Evolutionary conservation across 148 eudicot species (phyloP), one percentile per base, ranked within the genome.

Genomic region (Cornus controversa): DNA sequence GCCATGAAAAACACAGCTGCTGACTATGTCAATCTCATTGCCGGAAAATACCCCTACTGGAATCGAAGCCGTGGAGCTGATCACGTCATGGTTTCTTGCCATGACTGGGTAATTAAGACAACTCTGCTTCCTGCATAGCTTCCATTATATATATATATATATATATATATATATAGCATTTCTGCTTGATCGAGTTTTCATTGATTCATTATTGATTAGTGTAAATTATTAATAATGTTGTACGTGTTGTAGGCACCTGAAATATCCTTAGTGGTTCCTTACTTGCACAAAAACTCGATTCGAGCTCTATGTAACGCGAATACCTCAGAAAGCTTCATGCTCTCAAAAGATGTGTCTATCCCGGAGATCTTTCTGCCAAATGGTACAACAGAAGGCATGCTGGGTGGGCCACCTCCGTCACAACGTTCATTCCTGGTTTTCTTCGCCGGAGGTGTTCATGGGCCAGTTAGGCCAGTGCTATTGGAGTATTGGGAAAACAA

Each of bases 11-110:
- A 80, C 27, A 88, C 90, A 2, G 83, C 88, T 20, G 71, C 71
- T 22, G 94, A 89, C 63, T 93, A 91, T 14, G 81, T 83, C 23
- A 70, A 82, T 57, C 47, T 87, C 60, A 71, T 93, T 29, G 89
- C 95, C 14, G 40, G 50, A 3, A 91, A 88, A 20, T 84, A 93
- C 54, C 85, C 87, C 0, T 88, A 85, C 23, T 93, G 97, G 97
- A 93, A 93, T 62, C 85, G 93, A 15, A 93, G 93, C 84, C 81
- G 79, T 4, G 97, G 83, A 4, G 91, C 97, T 0, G 97, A 93
- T 81, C 97, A 93, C 76, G 85, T 93, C 86, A 88, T 93, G 90
- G 90, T 93, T 23, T 84, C 95, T 73, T 93, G 97, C 78, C 97
- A 93, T 78, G 97, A 93, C 69, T 93, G 97, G 97, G 97, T n/a